Percentiles rank a stretch among this genome's conserved stretches.
Evolutionary conservation across 805 yeast genomes (phyloP).

Genomic region (Candida ponderosae): DNA sequence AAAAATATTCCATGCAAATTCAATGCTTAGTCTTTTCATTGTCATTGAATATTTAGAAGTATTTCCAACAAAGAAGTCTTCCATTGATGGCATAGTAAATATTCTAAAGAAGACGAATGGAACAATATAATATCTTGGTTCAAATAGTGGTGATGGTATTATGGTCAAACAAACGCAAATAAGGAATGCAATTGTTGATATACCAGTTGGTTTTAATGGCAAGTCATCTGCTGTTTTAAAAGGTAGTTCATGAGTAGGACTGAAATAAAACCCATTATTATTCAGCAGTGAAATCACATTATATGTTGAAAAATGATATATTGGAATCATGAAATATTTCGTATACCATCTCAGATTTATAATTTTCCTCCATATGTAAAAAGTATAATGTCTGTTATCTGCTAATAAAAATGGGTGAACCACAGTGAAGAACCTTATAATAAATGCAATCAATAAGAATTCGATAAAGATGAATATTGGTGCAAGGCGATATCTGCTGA

Average conservation of each 20-base stretch:
- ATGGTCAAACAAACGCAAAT: constrained; percentile 52
- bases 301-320: constrained; percentile 55
- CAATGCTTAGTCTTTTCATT: constrained; percentile 35
- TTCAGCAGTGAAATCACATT: constrained; percentile 27
- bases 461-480: constrained; percentile 24
- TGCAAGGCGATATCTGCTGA: constrained; percentile 17
- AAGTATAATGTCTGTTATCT: constrained; percentile 90
- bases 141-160: constrained; percentile 87
- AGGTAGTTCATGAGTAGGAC: constrained; percentile 27
- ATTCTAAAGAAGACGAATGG: constrained; percentile 76
- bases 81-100: constrained; percentile 34
- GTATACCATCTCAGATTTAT: constrained; percentile 42
- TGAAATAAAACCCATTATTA: constrained; percentile 27
- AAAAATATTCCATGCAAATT: constrained; percentile 52
- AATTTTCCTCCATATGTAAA: constrained; percentile 70
- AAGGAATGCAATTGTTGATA: constrained; percentile 42
- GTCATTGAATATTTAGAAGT: constrained; percentile 14
- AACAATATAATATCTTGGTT: constrained; percentile 84
- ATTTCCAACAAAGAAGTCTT: constrained; percentile 17
- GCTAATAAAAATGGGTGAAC: constrained; percentile 89
- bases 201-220: constrained; percentile 34
- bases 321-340: constrained; percentile 47
- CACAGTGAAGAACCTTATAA: constrained; percentile 55
- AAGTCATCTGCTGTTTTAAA: constrained; percentile 24
- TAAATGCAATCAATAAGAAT: constrained; percentile 29